Percentiles rank a stretch among this genome's conserved stretches.
These are phyloP conservation scores for Candida frijolesensis DNA, from an alignment of 1,139 yeast genomes.

Conservation along the genomic window DNA sequence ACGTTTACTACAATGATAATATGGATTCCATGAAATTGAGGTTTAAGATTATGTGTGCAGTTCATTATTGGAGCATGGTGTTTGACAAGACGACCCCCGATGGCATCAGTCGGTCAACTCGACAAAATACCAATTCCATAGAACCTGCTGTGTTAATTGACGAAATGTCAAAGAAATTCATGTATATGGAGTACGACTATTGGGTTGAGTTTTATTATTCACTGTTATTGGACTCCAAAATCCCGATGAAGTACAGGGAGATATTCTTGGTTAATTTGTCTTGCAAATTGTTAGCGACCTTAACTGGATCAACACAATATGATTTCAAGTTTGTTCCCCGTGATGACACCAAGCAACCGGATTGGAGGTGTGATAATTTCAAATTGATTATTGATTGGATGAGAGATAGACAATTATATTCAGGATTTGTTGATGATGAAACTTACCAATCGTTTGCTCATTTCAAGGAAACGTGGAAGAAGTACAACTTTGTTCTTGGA, in stretches of 20 bases:
- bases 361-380: slow-evolving; percentile 10
- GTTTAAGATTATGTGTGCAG: slow-evolving; percentile 22
- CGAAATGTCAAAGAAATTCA: slow-evolving; percentile 11
- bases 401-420: slow-evolving; percentile 17
- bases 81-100: slow-evolving; percentile 13
- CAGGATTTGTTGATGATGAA: slow-evolving; percentile 24
- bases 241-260: slow-evolving; percentile 8
- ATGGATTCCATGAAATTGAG: slow-evolving; percentile 32
- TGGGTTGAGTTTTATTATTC: slow-evolving; percentile 15
- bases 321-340: neutral
- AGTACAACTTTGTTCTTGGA: slow-evolving; percentile 23
- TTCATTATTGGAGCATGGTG: slow-evolving; percentile 26
- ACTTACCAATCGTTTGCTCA: slow-evolving; percentile 19
- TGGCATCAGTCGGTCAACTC: slow-evolving; percentile 7
- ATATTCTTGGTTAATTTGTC: slow-evolving; percentile 14
- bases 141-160: slow-evolving; percentile 9
- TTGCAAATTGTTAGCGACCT: slow-evolving; percentile 12
- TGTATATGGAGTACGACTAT: slow-evolving; percentile 14
- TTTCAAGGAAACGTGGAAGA: slow-evolving; percentile 27
- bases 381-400: slow-evolving; percentile 12
- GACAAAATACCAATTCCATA: slow-evolving; percentile 1
- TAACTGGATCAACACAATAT: slow-evolving; percentile 11
- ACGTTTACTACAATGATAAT: slow-evolving; percentile 23
- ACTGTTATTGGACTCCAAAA: slow-evolving; percentile 2
- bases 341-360: neutral